Conservation (phyloP, 805 yeast genomes). For the Kregervanrija delftensis region DNA sequence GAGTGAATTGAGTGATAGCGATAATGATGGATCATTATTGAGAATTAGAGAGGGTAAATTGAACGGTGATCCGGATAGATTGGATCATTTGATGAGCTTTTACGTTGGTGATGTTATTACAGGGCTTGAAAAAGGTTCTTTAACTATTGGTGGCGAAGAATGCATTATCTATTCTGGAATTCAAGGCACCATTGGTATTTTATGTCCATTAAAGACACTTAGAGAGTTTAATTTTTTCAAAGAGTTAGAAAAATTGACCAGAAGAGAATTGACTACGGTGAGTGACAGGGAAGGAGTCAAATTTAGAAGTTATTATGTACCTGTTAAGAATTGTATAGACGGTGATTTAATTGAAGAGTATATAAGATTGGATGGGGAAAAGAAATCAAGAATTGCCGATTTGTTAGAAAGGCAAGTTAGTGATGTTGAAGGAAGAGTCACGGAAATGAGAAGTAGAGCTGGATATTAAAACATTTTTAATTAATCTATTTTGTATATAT, state of each 20-base stretch:
- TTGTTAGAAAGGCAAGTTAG: slow-evolving; percentile 39
- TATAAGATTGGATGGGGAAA: slow-evolving; percentile 27
- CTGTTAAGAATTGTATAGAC: slow-evolving; percentile 69
- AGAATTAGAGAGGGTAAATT: slow-evolving; percentile 27
- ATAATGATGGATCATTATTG: slow-evolving; percentile 36
- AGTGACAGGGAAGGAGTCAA: slow-evolving; percentile 62
- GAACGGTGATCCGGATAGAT: slow-evolving; percentile 48
- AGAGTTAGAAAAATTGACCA: slow-evolving; percentile 43
- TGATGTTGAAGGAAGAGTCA: slow-evolving; percentile 45
- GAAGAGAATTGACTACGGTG: slow-evolving; percentile 31
- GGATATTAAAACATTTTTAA: slow-evolving; percentile 13
- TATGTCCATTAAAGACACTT: slow-evolving; percentile 59
- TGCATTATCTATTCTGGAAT: slow-evolving; percentile 65
- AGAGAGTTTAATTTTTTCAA: slow-evolving; percentile 56
- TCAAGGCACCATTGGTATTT: slow-evolving; percentile 73
- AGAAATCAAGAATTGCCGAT: slow-evolving; percentile 32
- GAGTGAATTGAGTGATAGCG: slow-evolving; percentile 44
- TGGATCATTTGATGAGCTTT: slow-evolving; percentile 49
- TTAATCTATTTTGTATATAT: too few species aligned
- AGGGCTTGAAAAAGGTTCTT: slow-evolving; percentile 44
- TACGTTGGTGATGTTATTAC: slow-evolving; percentile 67
- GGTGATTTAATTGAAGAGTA: slow-evolving; percentile 79
- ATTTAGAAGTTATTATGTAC: slow-evolving; percentile 77
- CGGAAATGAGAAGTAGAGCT: slow-evolving; percentile 42
- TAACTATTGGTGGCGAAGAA: slow-evolving; percentile 60